These are phyloP conservation scores for Boechera retrofracta DNA, from an alignment of 345 rosid genomes.

Conservation along the genomic window DNA sequence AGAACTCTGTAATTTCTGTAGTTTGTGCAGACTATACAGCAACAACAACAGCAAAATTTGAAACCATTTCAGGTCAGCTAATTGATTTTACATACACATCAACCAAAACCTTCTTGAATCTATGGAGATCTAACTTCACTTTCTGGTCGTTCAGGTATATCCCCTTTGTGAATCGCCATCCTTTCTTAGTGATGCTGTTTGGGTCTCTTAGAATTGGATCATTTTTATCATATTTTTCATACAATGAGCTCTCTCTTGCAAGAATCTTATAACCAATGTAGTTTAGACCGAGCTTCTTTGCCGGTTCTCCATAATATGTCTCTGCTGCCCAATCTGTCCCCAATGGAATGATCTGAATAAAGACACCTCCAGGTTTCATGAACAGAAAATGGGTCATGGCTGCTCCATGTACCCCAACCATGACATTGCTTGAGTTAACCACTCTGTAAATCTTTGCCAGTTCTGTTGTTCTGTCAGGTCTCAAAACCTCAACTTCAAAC, in stretches of 20 bases:
- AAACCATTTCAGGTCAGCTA: constrained; percentile 32
- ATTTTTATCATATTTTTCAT: constrained; percentile 54
- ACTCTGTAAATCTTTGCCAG: constrained; percentile 67
- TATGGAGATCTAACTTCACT: constrained; percentile 57
- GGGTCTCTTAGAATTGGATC: constrained; percentile 75
- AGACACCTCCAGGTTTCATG: constrained; percentile 70
- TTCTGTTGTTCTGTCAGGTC: constrained; percentile 66
- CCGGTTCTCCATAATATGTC: constrained; percentile 79
- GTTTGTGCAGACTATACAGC: constrained; percentile 38
- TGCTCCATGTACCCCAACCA: constrained; percentile 91
- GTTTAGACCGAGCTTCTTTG: constrained; percentile 72
- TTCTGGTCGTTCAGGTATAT: constrained; percentile 72
- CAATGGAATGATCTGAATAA: constrained; percentile 74
- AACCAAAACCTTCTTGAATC: constrained; percentile 63
- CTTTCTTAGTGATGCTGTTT: constrained; percentile 57
- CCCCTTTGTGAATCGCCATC: constrained; percentile 80
- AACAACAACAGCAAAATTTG: background rate
- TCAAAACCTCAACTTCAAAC: constrained; percentile 60
- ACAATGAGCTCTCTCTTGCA: constrained; percentile 77
- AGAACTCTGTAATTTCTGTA: constrained; percentile 10
- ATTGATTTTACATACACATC: constrained; percentile 53
- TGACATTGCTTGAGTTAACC: constrained; percentile 73
- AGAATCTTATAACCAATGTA: constrained; percentile 66
- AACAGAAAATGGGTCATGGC: constrained; percentile 91
- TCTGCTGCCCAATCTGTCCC: constrained; percentile 93